These are phyloP conservation scores for Sporodiniella umbellata DNA, from an alignment of 371 early-diverging fungal species.

Conservation along the genomic window DNA sequence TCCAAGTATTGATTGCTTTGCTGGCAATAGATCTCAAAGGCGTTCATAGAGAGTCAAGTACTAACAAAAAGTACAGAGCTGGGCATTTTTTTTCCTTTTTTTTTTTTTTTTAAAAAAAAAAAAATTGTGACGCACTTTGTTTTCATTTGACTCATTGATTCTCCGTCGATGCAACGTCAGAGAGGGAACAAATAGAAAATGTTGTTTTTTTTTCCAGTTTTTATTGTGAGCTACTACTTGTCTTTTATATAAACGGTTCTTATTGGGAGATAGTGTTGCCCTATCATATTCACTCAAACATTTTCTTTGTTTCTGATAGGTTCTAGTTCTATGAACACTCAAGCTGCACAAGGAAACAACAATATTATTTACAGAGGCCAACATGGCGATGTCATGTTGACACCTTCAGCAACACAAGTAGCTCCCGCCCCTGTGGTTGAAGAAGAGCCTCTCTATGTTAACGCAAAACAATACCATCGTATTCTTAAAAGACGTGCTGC, in stretches of 20 bases:
- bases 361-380: slow-evolving; percentile 18
- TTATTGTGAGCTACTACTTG: too few relatives aligned
- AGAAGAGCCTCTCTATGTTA: slow-evolving; percentile 83
- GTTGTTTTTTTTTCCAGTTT: too few relatives aligned
- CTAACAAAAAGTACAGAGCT: neutral
- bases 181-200: neutral
- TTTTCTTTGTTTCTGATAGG: slow-evolving; percentile 19
- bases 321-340: slow-evolving; percentile 29
- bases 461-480: slow-evolving; percentile 92
- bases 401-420: slow-evolving; percentile 7
- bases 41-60: neutral
- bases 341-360: slow-evolving; percentile 24
- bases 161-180: neutral
- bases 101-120: neutral
- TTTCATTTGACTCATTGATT: neutral
- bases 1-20: neutral
- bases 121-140: too few relatives aligned
- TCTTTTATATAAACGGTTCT: slow-evolving; percentile 14
- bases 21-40: neutral
- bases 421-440: slow-evolving; percentile 25
- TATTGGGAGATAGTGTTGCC: slow-evolving; percentile 23
- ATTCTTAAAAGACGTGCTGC: slow-evolving; percentile 85
- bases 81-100: neutral
- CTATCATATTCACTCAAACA: slow-evolving; percentile 19
- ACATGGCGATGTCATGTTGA: slow-evolving; percentile 16